Evolutionary conservation across 2,329 filamentous ascomycete genomes (phyloP).

Genomic region (Botrytis cinerea): DNA sequence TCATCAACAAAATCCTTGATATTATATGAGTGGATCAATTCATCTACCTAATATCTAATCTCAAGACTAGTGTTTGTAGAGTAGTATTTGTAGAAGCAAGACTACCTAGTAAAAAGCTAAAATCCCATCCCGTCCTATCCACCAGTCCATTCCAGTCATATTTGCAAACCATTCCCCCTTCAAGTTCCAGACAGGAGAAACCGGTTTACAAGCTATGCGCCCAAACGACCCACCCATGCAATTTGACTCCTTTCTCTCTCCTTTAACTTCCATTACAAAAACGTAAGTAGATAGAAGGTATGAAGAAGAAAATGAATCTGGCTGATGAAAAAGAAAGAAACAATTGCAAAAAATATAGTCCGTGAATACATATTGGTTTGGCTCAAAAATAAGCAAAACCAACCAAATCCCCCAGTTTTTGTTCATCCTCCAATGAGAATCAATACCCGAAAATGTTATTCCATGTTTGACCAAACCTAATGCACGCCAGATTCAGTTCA

Average conservation of each 20-base stretch:
- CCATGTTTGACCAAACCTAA: slow-evolving; percentile 16
- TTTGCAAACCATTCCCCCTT: slow-evolving; percentile 8
- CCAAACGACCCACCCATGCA: slow-evolving; percentile 43
- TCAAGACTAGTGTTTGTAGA: slow-evolving; percentile 9
- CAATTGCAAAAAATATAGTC: slow-evolving; percentile 24
- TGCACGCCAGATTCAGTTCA: slow-evolving; percentile 25
- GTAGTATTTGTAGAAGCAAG: slow-evolving; percentile 2
- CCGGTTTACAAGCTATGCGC: slow-evolving; percentile 35
- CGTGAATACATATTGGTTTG: slow-evolving; percentile 31
- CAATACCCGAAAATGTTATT: slow-evolving; percentile 29
- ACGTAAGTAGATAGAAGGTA: slow-evolving; percentile 14
- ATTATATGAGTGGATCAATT: neutral
- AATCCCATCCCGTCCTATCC: neutral
- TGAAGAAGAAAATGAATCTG: slow-evolving; percentile 3
- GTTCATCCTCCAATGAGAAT: slow-evolving; percentile 27
- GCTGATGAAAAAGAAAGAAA: slow-evolving; percentile 20
- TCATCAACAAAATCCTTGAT: neutral
- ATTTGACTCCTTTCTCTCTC: slow-evolving; percentile 33
- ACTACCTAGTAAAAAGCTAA: slow-evolving; percentile 8
- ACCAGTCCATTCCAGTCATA: slow-evolving; percentile 22
- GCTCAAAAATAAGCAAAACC: slow-evolving; percentile 31
- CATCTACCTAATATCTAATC: slow-evolving; percentile 19
- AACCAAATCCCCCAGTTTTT: slow-evolving; percentile 15
- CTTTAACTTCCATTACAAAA: slow-evolving; percentile 29
- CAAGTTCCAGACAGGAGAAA: neutral